Conservation (phyloP, 495 filamentous ascomycete species). For the Penicillium ochrochloron region DNA sequence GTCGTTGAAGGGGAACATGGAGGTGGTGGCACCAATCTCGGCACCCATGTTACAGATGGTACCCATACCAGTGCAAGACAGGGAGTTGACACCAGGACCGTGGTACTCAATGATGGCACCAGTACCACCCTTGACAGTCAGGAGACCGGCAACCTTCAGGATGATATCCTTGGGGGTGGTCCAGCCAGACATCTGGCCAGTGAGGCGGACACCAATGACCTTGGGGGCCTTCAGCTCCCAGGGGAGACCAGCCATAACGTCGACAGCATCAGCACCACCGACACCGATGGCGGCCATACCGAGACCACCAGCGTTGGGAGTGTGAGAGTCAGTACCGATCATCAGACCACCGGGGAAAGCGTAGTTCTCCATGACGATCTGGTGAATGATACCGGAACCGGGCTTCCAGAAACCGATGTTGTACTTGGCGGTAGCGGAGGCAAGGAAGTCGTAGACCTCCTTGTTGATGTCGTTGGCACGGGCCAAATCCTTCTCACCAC, state of each 20-base stretch:
- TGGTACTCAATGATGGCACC: slow-evolving; percentile 96
- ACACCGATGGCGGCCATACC: slow-evolving; percentile 97
- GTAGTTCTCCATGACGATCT: slow-evolving; percentile 98
- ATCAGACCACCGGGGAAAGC: slow-evolving; percentile 97
- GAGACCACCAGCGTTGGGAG: slow-evolving; percentile 96
- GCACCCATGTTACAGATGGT: slow-evolving; percentile 84
- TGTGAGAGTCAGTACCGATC: slow-evolving; percentile 99
- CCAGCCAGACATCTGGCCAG: slow-evolving; percentile 90
- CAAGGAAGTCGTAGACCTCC: slow-evolving; percentile 98
- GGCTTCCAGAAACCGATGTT: slow-evolving; percentile 99
- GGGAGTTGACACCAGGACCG: slow-evolving; percentile 77
- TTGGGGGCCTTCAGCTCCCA: slow-evolving; percentile 99
- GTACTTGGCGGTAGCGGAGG: slow-evolving; percentile 95
- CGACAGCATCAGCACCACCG: slow-evolving; percentile 97
- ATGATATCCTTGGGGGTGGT: slow-evolving; percentile 97
- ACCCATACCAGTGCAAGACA: slow-evolving; percentile 70
- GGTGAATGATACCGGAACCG: slow-evolving; percentile 99
- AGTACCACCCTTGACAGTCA: slow-evolving; percentile 98
- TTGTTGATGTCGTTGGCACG: slow-evolving; percentile 95
- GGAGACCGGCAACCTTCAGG: slow-evolving; percentile 94
- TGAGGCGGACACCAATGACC: slow-evolving; percentile 93
- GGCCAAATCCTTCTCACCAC: slow-evolving; percentile 91
- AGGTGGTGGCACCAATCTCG: slow-evolving; percentile 96
- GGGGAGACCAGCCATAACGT: slow-evolving; percentile 97
- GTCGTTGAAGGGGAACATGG: slow-evolving; percentile 98